Percentiles rank a stretch among this genome's conserved stretches.
These are phyloP conservation scores for Claviceps sp. DNA, from an alignment of 2,329 filamentous ascomycete species.

Conservation along the genomic window DNA sequence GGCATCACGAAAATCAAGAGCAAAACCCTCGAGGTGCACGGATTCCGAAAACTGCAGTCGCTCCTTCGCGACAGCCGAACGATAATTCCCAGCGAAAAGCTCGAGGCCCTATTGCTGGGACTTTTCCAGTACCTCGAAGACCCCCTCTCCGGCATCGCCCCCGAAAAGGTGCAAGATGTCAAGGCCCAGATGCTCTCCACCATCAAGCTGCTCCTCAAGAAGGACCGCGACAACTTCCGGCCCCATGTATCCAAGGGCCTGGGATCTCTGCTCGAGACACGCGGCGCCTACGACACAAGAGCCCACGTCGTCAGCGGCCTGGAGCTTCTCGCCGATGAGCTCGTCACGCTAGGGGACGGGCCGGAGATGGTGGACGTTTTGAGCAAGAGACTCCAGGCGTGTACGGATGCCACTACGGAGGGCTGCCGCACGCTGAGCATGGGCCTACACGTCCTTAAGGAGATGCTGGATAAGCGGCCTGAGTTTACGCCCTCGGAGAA, in stretches of 20 bases:
- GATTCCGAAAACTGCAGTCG: conserved; percentile 65
- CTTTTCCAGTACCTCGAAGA: conserved; percentile 62
- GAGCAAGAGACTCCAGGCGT: conserved; percentile 30
- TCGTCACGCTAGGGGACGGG: conserved; percentile 51
- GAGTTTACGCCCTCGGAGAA: conserved; percentile 35
- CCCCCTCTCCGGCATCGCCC: conserved; percentile 36
- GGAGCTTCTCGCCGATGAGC: conserved; percentile 59
- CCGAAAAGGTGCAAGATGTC: conserved; percentile 56
- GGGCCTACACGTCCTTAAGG: conserved; percentile 49
- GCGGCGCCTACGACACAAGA: conserved; percentile 52
- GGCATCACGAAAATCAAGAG: conserved; percentile 61
- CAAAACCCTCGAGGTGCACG: conserved; percentile 64
- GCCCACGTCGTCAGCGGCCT: conserved; percentile 63
- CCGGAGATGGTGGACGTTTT: conserved; percentile 45
- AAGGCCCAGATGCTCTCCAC: conserved; percentile 64
- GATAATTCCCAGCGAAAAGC: conserved; percentile 52
- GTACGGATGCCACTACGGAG: conserved; percentile 27
- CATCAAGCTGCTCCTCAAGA: conserved; percentile 57
- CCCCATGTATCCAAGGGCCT: conserved; percentile 56
- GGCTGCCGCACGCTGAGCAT: conserved; percentile 44
- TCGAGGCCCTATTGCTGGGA: conserved; percentile 52
- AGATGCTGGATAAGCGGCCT: conserved; percentile 38
- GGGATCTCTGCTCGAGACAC: conserved; percentile 51
- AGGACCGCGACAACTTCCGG: conserved; percentile 51
- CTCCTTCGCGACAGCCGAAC: conserved; percentile 55